These are phyloP conservation scores for Avena insularis DNA, from an alignment of 176 grass and related monocot genomes.

Conservation along the genomic window DNA sequence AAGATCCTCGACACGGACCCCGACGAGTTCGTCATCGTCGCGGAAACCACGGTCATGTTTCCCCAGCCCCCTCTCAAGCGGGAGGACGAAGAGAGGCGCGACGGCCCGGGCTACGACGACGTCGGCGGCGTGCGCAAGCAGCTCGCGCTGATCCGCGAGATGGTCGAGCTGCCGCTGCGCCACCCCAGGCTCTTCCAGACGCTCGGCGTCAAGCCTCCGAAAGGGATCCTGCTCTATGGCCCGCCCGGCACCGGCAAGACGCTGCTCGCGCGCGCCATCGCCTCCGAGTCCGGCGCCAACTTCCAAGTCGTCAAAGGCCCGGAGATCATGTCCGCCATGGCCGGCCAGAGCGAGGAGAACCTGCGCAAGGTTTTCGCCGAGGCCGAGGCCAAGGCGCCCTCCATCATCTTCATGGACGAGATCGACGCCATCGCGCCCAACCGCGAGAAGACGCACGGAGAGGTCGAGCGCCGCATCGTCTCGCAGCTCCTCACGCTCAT, in stretches of 20 bases:
- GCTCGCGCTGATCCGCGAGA: slow-evolving; percentile 65
- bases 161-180: slow-evolving; percentile 65
- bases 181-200: slow-evolving; percentile 64
- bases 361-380: slow-evolving; percentile 50
- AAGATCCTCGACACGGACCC: slow-evolving; percentile 49
- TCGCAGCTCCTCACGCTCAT: slow-evolving; percentile 68
- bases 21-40: slow-evolving; percentile 45
- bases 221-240: slow-evolving; percentile 67
- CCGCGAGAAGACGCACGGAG: slow-evolving; percentile 60
- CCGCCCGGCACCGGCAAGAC: slow-evolving; percentile 67
- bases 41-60: slow-evolving; percentile 14
- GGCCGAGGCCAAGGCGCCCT: slow-evolving; percentile 34
- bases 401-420: slow-evolving; percentile 65
- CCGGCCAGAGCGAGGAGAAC: slow-evolving; percentile 56
- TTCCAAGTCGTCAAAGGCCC: slow-evolving; percentile 57
- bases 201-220: slow-evolving; percentile 60
- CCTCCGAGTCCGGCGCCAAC: slow-evolving; percentile 55
- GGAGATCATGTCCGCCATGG: slow-evolving; percentile 63
- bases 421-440: slow-evolving; percentile 63
- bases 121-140: slow-evolving; percentile 60
- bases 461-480: slow-evolving; percentile 61
- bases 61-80: slow-evolving; percentile 30
- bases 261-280: slow-evolving; percentile 63
- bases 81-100: slow-evolving; percentile 63
- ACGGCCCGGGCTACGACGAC: slow-evolving; percentile 69